phyloP scores from a whole-genome alignment of 768 basidiomycete genomes.

The Termitomyces sp. region DNA sequence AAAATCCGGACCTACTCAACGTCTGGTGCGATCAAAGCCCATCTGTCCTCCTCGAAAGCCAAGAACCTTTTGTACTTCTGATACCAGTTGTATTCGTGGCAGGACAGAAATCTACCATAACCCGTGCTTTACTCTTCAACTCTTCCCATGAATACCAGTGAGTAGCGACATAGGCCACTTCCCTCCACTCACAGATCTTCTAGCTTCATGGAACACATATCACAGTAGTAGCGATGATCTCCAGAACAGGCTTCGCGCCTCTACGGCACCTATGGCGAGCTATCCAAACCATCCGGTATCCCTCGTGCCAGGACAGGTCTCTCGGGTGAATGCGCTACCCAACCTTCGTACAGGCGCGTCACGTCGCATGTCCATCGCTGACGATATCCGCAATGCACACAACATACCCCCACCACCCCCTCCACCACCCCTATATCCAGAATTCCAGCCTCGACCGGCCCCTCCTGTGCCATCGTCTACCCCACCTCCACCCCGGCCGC shows the following conservation, averaged over 20 bases:
- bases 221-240: neutral
- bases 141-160: constrained; percentile 10
- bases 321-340: constrained; percentile 16
- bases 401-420: neutral
- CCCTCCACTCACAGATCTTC: neutral
- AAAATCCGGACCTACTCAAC: neutral
- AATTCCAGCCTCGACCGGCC: constrained; percentile 23
- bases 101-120: neutral
- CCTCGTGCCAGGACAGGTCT: constrained; percentile 17
- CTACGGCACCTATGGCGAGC: constrained; percentile 17
- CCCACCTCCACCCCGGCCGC: constrained; percentile 23
- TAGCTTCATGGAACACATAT: constrained; percentile 14
- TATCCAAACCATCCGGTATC: constrained; percentile 17
- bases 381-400: constrained; percentile 13
- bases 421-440: constrained; percentile 26
- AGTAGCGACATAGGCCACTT: neutral
- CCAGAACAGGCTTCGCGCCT: constrained; percentile 12
- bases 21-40: neutral
- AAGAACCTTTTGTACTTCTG: neutral
- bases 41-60: neutral
- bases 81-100: neutral
- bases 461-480: constrained; percentile 12
- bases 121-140: neutral
- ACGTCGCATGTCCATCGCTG: constrained; percentile 12
- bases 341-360: constrained; percentile 18